A percentile compares a stretch with the other conserved stretches of the same genome.
phyloP scores from a whole-genome alignment of 2,329 filamentous ascomycete genomes.

The Fusarium chaquense region DNA sequence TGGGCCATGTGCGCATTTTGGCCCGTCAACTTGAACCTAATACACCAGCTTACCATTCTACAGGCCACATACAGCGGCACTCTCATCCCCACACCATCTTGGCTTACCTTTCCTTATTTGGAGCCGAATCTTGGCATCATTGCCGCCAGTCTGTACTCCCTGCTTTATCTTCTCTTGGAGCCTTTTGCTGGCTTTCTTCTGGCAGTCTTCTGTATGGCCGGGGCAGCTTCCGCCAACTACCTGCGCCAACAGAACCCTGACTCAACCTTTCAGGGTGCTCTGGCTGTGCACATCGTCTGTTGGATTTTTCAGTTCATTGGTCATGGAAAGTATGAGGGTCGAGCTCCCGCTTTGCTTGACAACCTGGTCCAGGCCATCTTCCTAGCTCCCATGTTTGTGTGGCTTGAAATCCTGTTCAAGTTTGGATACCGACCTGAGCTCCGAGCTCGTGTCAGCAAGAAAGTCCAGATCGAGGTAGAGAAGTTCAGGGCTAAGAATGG shows the following conservation, averaged over 20 bases:
- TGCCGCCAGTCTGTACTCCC: constrained; percentile 74
- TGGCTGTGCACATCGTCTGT: constrained; percentile 75
- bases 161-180: constrained; percentile 90
- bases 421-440: constrained; percentile 92
- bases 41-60: constrained; percentile 15
- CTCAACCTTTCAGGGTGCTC: constrained; percentile 67
- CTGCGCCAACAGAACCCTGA: constrained; percentile 70
- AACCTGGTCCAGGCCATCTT: constrained; percentile 93
- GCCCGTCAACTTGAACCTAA: constrained; percentile 1
- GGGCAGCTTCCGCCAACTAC: constrained; percentile 81
- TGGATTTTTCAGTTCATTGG: constrained; percentile 95
- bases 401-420: constrained; percentile 92
- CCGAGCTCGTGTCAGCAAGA: constrained; percentile 81
- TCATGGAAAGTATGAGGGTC: constrained; percentile 88
- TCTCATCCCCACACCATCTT: constrained; percentile 73
- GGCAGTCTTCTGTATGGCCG: constrained; percentile 79
- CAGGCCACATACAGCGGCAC: constrained; percentile 73
- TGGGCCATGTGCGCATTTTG: constrained; percentile 3
- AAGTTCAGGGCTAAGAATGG: constrained; percentile 73
- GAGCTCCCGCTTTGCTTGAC: constrained; percentile 89
- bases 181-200: constrained; percentile 88
- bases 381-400: constrained; percentile 95
- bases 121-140: constrained; percentile 75
- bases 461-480: constrained; percentile 79
- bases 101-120: constrained; percentile 75